Evolutionary conservation across 2,329 filamentous ascomycete genomes (phyloP), one percentile per base, ranked within the genome.

Genomic region (Aciculosporium take): DNA sequence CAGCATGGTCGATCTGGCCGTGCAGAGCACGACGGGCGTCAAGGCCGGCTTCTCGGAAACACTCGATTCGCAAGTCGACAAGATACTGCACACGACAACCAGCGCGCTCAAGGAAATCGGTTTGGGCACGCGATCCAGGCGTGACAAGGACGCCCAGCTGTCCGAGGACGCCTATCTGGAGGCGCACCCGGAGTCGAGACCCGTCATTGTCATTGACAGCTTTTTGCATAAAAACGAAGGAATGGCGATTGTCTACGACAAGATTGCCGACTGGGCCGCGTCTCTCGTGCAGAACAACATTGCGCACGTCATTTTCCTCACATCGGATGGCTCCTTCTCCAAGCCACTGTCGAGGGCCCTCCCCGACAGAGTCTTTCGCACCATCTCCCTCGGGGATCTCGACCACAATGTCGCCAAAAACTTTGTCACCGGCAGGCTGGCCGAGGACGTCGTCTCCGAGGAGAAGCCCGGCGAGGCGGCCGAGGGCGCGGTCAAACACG

Each of bases 11-110:
- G 91, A 96, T 52, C 73, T 96, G 29, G 91, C 89, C 18, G 85
- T 91, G 1, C 89, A 95, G 58, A 84, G 88, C 51, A 91, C 91
- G 10, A 94, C 89, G 17, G 89, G 89, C 10, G 84, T 93, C 44
- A 95, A 96, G 62, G 84, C 87, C 5, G 88, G 88, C 7, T 94
- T 96, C 56, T 93, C 85, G 0, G 89, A 95, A 57, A 95, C 87
- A 0, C 66, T 95, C 23, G 89, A 95, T 55, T 80, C 83, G 0
- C 88, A 96, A 53, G 65, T 96, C 13, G 78, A 74, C 57, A 94
- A 95, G 62, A 94, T 96, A 37, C 78, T 85, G 62, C 82, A 86
- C 53, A 94, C 84, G 28, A 85, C 88, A 0, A 78, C 83, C 0
- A 72, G 72, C 1, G 88, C 89, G 2, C 67, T 96, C 42, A 87